These are phyloP conservation scores for Coix lacrymajobi DNA, from an alignment of 176 grass and related monocot genomes.

Conservation along the genomic window DNA sequence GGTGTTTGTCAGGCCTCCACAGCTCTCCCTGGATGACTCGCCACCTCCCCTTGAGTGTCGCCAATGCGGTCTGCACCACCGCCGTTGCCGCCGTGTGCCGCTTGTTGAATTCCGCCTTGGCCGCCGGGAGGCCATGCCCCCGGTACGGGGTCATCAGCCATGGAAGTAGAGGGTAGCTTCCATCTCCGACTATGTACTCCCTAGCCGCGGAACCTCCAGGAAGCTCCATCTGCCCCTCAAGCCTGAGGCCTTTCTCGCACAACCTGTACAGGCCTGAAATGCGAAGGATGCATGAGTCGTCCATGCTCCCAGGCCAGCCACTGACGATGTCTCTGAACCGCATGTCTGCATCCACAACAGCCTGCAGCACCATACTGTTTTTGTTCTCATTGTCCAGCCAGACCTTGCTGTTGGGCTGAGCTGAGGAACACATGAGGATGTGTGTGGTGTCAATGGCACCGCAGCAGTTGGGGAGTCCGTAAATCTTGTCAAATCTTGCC, in stretches of 20 bases:
- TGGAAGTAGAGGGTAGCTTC: constrained; percentile 69
- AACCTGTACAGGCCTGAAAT: constrained; percentile 66
- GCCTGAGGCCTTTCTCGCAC: constrained; percentile 64
- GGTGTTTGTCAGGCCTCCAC: constrained; percentile 68
- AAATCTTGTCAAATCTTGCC: constrained; percentile 57
- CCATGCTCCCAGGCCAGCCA: constrained; percentile 89
- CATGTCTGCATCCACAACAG: constrained; percentile 77
- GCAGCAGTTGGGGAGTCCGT: constrained; percentile 79
- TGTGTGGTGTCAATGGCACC: constrained; percentile 82
- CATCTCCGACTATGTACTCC: constrained; percentile 80
- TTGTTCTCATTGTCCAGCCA: constrained; percentile 82
- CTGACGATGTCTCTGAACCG: constrained; percentile 80
- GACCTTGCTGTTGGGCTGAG: constrained; percentile 69
- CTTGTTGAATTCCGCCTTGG: constrained; percentile 63
- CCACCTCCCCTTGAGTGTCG: constrained; percentile 55
- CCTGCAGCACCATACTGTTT: constrained; percentile 88
- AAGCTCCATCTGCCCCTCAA: constrained; percentile 51
- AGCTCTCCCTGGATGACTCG: constrained; percentile 53
- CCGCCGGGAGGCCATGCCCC: constrained; percentile 23
- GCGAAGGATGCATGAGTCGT: constrained; percentile 57
- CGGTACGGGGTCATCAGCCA: constrained; percentile 90
- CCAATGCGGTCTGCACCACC: constrained; percentile 47
- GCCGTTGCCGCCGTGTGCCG: constrained; percentile 16
- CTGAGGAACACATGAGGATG: constrained; percentile 71
- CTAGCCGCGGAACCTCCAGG: constrained; percentile 40